phyloP scores from a whole-genome alignment of 2,329 filamentous ascomycete genomes.

The Fusarium brachygibbosum region DNA sequence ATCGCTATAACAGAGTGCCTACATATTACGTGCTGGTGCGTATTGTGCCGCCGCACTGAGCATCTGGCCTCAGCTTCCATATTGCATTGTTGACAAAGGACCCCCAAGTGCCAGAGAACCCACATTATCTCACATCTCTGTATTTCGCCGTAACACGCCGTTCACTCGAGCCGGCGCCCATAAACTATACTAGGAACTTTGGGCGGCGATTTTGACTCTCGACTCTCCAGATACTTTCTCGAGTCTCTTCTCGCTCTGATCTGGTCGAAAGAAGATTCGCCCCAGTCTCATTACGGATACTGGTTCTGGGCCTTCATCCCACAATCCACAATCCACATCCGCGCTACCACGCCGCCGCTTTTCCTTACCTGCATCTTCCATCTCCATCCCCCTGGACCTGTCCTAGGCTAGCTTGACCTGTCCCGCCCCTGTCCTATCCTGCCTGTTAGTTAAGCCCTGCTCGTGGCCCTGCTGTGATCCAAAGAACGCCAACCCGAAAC shows the following conservation, averaged over 20 bases:
- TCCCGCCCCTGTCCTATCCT: conserved; percentile 15
- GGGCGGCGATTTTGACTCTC: conserved; percentile 1
- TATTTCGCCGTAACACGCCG: conserved; percentile 30
- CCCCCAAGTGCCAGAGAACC: conserved; percentile 19
- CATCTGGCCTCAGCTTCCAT: conserved; percentile 5
- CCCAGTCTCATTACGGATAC: conserved; percentile 29
- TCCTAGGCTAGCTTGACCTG: conserved; percentile 6
- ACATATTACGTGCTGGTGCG: conserved; percentile 2
- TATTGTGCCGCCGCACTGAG: neutral
- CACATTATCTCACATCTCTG: conserved; percentile 29
- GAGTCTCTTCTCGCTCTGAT: conserved; percentile 5
- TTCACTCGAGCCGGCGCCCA: conserved; percentile 37
- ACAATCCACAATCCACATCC: conserved; percentile 37
- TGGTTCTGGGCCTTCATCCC: conserved; percentile 46
- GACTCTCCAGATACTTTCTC: conserved; percentile 16
- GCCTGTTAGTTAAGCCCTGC: conserved; percentile 41
- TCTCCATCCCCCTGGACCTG: conserved; percentile 15
- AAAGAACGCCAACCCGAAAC: conserved; percentile 48
- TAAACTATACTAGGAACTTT: conserved; percentile 18
- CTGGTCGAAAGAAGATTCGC: conserved; percentile 14
- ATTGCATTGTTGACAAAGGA: conserved; percentile 10
- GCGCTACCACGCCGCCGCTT: conserved; percentile 41
- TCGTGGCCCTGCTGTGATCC: conserved; percentile 48
- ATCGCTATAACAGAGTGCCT: conserved; percentile 14
- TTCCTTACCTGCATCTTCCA: conserved; percentile 48